A percentile compares a stretch with the other conserved stretches of the same genome.
These are phyloP conservation scores for Casuarina equisetifolia DNA, from an alignment of 306 rosid species.

Conservation along the genomic window DNA sequence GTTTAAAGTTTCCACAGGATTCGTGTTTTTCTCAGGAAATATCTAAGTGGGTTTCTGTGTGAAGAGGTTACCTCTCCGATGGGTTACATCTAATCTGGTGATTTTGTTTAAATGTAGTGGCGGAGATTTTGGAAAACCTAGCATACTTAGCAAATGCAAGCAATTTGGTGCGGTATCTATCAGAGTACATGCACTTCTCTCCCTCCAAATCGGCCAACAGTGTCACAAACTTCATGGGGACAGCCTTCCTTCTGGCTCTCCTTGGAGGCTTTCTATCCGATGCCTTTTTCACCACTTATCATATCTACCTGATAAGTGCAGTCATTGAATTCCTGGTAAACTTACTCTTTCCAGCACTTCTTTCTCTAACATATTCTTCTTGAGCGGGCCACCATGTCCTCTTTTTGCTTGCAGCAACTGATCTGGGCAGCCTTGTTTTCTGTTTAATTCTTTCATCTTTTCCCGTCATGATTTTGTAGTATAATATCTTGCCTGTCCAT, in stretches of 20 bases:
- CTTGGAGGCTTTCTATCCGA: conserved; percentile 94
- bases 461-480: neutral
- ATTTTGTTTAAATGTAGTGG: conserved; percentile 44
- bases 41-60: neutral
- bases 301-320: conserved; percentile 81
- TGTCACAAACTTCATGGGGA: conserved; percentile 97
- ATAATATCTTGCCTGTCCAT: neutral
- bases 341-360: conserved; percentile 5
- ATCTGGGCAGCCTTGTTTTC: neutral
- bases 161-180: conserved; percentile 75
- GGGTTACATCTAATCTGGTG: neutral
- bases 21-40: neutral
- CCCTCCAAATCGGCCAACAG: conserved; percentile 81
- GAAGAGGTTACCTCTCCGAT: neutral
- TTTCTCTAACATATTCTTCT: neutral
- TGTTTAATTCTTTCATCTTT: neutral
- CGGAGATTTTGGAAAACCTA: conserved; percentile 83
- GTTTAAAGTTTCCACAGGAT: neutral
- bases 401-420: neutral
- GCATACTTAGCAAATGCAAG: conserved; percentile 93
- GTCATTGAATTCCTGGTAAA: conserved; percentile 75
- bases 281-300: conserved; percentile 78
- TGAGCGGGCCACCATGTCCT: neutral
- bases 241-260: conserved; percentile 90
- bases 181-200: conserved; percentile 69